Conservation (phyloP, 495 filamentous ascomycete genomes). For the Penicillium cinerascens region DNA sequence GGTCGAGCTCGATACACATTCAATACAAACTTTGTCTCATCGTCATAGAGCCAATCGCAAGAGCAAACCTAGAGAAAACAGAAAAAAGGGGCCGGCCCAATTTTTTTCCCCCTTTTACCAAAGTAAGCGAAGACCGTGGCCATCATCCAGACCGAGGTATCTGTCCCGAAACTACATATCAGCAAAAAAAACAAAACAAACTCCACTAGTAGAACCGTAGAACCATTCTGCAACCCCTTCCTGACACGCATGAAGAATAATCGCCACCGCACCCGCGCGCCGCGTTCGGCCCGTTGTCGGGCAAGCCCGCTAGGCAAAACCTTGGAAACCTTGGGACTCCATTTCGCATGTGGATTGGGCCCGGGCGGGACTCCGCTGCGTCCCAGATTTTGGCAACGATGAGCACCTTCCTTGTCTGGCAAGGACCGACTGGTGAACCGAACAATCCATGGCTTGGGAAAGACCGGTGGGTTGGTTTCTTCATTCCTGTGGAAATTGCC, state of each 20-base stretch:
- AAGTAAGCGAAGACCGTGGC: background rate
- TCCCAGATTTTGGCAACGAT: background rate
- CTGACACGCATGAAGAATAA: background rate
- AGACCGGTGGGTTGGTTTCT: background rate
- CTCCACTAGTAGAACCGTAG: background rate
- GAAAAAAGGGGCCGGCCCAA: background rate
- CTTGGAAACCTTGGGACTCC: conserved; percentile 16
- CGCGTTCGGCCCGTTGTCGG: conserved; percentile 33
- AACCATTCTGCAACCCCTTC: background rate
- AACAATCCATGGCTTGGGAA: background rate
- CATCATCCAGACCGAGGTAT: background rate
- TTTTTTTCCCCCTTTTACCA: background rate
- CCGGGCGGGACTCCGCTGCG: conserved; percentile 18
- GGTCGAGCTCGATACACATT: background rate
- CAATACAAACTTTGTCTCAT: background rate
- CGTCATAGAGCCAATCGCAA: background rate
- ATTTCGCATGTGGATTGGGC: conserved; percentile 15
- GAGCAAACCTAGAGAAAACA: background rate
- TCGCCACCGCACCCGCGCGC: conserved; percentile 20
- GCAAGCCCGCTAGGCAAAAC: conserved; percentile 30
- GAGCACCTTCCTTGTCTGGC: conserved; percentile 27
- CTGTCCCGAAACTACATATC: background rate
- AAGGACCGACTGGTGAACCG: conserved; percentile 4
- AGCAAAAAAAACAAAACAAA: background rate
- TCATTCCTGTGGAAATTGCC: background rate